These are phyloP conservation scores for Ogataea philodendri DNA, from an alignment of 805 yeast species.

Conservation along the genomic window DNA sequence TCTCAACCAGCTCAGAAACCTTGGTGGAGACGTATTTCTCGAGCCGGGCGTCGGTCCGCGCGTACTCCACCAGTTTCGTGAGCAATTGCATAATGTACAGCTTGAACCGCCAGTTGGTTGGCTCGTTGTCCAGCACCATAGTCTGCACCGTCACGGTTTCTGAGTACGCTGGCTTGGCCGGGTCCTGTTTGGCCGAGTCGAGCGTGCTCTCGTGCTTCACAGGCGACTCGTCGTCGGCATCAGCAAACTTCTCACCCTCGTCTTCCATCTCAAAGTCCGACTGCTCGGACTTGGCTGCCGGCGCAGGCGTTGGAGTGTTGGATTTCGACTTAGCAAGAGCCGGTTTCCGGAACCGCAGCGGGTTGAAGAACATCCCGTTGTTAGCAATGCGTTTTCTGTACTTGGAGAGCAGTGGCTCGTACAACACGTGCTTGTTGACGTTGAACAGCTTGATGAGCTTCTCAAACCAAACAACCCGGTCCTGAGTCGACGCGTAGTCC, in stretches of 20 bases:
- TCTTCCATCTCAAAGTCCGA: slow-evolving; percentile 21
- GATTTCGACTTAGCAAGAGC: neutral
- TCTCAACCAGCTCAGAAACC: slow-evolving; percentile 65
- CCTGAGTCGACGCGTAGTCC: slow-evolving; percentile 20
- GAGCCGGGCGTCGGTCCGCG: slow-evolving; percentile 39
- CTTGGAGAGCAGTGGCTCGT: slow-evolving; percentile 22
- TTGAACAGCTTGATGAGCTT: slow-evolving; percentile 29
- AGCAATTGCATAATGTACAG: slow-evolving; percentile 46
- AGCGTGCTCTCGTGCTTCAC: slow-evolving; percentile 16
- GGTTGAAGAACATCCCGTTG: slow-evolving; percentile 32
- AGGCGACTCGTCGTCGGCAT: slow-evolving; percentile 19
- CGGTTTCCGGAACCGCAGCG: slow-evolving; percentile 7
- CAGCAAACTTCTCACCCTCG: slow-evolving; percentile 24
- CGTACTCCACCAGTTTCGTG: slow-evolving; percentile 40
- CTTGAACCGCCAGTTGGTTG: slow-evolving; percentile 58
- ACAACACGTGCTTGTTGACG: slow-evolving; percentile 24
- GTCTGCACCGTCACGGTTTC: slow-evolving; percentile 19
- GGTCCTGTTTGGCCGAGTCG: slow-evolving; percentile 1
- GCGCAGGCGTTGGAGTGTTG: slow-evolving; percentile 9
- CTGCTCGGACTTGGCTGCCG: slow-evolving; percentile 10
- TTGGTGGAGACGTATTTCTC: slow-evolving; percentile 41
- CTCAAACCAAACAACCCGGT: slow-evolving; percentile 30
- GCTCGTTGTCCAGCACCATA: slow-evolving; percentile 46
- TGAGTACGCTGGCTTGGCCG: slow-evolving; percentile 4
- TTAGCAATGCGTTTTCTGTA: slow-evolving; percentile 32